Percentiles rank a stretch among this genome's conserved stretches.
phyloP scores from a whole-genome alignment of 495 filamentous ascomycete species.

The Tuber calosporum region DNA sequence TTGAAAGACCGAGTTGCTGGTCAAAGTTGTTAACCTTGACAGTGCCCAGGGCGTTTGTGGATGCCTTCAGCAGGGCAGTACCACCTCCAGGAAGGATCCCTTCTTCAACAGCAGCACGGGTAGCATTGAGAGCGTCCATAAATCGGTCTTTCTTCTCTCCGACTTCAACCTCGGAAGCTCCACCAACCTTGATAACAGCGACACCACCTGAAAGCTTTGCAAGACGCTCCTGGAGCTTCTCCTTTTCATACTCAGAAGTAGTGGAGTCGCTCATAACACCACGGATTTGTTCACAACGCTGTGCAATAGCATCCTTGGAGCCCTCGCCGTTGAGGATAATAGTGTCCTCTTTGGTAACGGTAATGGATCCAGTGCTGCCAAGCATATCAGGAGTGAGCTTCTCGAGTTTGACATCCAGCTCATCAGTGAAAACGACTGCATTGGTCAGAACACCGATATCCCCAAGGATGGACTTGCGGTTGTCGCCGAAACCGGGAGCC shows the following conservation, averaged over 20 bases:
- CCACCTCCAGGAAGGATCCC: constrained; percentile 98
- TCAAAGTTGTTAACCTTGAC: constrained; percentile 93
- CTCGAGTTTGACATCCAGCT: constrained; percentile 97
- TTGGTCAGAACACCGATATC: constrained; percentile 93
- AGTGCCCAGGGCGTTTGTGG: constrained; percentile 72
- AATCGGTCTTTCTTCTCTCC: constrained; percentile 99
- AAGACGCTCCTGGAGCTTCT: constrained; percentile 99
- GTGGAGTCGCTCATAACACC: constrained; percentile 87
- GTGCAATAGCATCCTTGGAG: constrained; percentile 83
- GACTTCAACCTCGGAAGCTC: constrained; percentile 95
- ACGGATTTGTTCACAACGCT: constrained; percentile 98
- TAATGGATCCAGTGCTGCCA: constrained; percentile 93
- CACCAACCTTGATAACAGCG: constrained; percentile 98
- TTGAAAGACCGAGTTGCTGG: constrained; percentile 95
- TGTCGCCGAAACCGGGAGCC: constrained; percentile 98
- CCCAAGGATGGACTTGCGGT: constrained; percentile 98
- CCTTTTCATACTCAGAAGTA: constrained; percentile 98
- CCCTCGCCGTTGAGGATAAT: constrained; percentile 98
- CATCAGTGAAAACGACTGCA: constrained; percentile 93
- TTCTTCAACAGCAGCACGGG: constrained; percentile 95
- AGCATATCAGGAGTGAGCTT: constrained; percentile 94
- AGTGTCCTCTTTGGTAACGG: constrained; percentile 99
- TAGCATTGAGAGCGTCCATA: constrained; percentile 95
- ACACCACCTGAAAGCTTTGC: constrained; percentile 99
- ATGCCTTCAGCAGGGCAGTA: constrained; percentile 94